These are phyloP conservation scores for Mycena maculata DNA, from an alignment of 768 basidiomycete genomes.

Conservation along the genomic window DNA sequence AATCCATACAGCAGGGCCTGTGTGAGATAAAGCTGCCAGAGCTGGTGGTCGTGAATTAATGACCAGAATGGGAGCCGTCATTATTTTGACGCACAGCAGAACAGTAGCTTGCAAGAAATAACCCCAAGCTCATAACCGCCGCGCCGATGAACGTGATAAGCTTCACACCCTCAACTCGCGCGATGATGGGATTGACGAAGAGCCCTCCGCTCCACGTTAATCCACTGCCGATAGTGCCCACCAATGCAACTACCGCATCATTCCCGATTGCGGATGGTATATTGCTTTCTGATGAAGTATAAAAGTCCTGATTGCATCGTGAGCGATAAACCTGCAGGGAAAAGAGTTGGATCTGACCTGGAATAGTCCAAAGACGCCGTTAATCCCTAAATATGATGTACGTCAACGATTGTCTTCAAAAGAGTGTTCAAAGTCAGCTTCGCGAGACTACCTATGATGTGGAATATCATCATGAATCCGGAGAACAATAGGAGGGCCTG, in stretches of 20 bases:
- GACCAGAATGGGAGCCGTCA: conserved; percentile 49
- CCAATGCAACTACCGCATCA: conserved; percentile 54
- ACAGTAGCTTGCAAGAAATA: conserved; percentile 54
- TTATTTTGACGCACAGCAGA: conserved; percentile 45
- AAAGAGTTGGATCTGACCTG: conserved; percentile 45
- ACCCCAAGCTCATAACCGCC: conserved; percentile 54
- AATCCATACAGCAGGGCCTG: conserved; percentile 56
- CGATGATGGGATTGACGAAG: conserved; percentile 54
- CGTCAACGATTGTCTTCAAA: too few species aligned
- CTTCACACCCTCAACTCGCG: conserved; percentile 45
- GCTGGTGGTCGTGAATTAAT: conserved; percentile 48
- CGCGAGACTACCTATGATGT: too few species aligned
- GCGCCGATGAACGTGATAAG: conserved; percentile 51
- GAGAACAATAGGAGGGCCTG: conserved; percentile 45
- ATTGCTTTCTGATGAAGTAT: conserved; percentile 51
- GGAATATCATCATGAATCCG: conserved; percentile 58
- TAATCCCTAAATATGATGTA: too few species aligned
- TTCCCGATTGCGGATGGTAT: conserved; percentile 49
- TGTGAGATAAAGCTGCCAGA: conserved; percentile 58
- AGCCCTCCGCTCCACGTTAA: conserved; percentile 61
- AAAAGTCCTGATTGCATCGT: conserved; percentile 49
- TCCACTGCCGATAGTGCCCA: conserved; percentile 57
- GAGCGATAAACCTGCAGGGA: not conserved
- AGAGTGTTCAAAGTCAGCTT: too few species aligned
- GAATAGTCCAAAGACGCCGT: conserved; percentile 56